Evolutionary conservation across 495 filamentous ascomycete genomes (phyloP), one percentile per base, ranked within the genome.

Genomic region (Choiromyces venosus): DNA sequence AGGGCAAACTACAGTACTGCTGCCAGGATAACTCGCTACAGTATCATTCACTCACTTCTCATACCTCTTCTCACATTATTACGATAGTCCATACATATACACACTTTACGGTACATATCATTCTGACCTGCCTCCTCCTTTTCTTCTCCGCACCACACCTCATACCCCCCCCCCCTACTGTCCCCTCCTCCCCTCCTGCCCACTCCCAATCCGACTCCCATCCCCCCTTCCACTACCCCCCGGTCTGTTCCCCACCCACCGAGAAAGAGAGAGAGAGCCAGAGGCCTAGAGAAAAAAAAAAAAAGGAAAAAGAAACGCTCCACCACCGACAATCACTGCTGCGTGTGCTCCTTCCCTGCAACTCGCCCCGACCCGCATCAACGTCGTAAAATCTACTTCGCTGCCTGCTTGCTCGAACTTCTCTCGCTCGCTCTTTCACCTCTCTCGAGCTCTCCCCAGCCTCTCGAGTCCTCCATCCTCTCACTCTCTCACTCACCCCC

Each of bases 341-440:
- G 78, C 71, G 75, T 80, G 78, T 75, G 70, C 74, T 80, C 72
- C 78, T 80, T 69, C 78, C 78, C 78, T 80, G 78, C 78, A 80
- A 80, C 78, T 80, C 78, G 77, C 78, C 77, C 76, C 78, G 78
- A 77, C 74, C 78, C 78, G 74, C 78, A 78, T 73, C 76, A 73
- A 78, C 72, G 67, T 79, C 71, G 77, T 77, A 80, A 80, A 80
- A 68, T 80, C 78, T 80, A 80, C 78, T 77, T 80, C 77, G 71
- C 74, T 74, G 72, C 78, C 79, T 77, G 74, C 76, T 74, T 79
- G 70, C 78, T 79, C 78, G 61, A 76, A 68, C 74, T 71, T 68
- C 69, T 74, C 75, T 70, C 72, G 42, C 70, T 69, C 68, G 69
- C 75, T 78, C 74, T 42, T 25, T 68, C 46, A 38, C 40, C 68